phyloP scores from a whole-genome alignment of 257 asterid genomes.

The Mentha longifolia region DNA sequence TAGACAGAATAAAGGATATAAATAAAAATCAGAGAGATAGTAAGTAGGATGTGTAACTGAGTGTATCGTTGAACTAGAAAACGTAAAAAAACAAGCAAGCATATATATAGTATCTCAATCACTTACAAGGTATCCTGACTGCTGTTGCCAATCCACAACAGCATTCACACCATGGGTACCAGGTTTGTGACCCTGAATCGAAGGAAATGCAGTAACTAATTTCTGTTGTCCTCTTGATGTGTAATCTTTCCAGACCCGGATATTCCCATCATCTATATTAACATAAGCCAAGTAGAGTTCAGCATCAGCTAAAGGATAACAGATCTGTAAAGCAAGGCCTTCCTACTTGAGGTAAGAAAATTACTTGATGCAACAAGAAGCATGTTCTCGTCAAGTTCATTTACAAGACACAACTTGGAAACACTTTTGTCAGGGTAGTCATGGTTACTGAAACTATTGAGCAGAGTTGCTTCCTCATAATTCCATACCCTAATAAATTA shows the following conservation, averaged over 20 bases:
- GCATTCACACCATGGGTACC: slow-evolving; percentile 88
- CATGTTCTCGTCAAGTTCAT: slow-evolving; percentile 89
- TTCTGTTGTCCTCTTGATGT: slow-evolving; percentile 70
- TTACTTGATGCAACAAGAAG: slow-evolving; percentile 99
- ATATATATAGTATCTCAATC: slow-evolving; percentile 1
- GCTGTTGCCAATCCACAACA: slow-evolving; percentile 99
- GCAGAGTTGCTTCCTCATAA: slow-evolving; percentile 81
- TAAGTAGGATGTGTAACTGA: slow-evolving; percentile 18
- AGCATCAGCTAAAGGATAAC: slow-evolving; percentile 12
- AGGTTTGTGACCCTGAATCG: slow-evolving; percentile 88
- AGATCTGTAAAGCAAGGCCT: slow-evolving; percentile 1
- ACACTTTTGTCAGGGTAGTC: slow-evolving; percentile 87
- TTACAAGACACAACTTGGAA: slow-evolving; percentile 90
- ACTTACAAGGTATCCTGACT: slow-evolving; percentile 77
- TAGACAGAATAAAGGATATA: slow-evolving; percentile 30
- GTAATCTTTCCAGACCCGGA: slow-evolving; percentile 96
- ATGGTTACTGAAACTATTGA: slow-evolving; percentile 89
- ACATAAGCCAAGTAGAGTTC: slow-evolving; percentile 30
- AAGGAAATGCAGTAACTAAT: slow-evolving; percentile 85
- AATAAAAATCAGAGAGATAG: neutral
- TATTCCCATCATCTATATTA: slow-evolving; percentile 79
- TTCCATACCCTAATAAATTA: slow-evolving; percentile 58
- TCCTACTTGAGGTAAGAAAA: slow-evolving; percentile 34
- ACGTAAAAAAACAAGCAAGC: slow-evolving; percentile 8
- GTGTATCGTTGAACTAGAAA: slow-evolving; percentile 8